Evolutionary conservation across 208 protist species (phyloP).

Genomic region (Leishmania tropica): DNA sequence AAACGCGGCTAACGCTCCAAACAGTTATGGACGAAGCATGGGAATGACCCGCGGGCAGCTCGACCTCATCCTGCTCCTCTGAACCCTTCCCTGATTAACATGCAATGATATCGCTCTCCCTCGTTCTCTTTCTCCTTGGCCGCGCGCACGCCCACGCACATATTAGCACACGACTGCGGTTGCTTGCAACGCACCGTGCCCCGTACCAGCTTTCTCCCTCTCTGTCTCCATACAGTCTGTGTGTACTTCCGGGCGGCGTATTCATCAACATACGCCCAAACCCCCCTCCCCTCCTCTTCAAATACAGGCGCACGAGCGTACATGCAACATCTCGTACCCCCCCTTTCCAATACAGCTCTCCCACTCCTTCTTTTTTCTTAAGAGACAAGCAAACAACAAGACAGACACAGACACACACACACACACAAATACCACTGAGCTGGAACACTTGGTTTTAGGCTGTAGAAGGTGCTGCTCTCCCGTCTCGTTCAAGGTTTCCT

Average conservation of each 20-base stretch:
- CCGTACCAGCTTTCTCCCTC: background rate
- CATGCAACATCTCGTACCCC: background rate
- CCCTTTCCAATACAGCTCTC: background rate
- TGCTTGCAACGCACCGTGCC: background rate
- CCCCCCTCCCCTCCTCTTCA: background rate
- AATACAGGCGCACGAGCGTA: background rate
- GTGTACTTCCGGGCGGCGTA: background rate
- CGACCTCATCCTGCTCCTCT: background rate
- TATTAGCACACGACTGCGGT: background rate
- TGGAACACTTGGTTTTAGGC: background rate
- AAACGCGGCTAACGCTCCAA: background rate
- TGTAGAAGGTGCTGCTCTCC: background rate
- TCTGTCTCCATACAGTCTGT: background rate
- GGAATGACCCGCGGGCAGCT: background rate
- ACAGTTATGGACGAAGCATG: background rate
- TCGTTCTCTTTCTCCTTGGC: background rate
- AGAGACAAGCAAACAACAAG: background rate
- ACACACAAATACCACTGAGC: background rate
- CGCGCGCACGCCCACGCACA: background rate
- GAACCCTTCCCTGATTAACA: background rate
- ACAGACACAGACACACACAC: too few species aligned
- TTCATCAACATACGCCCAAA: background rate
- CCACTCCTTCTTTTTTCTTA: background rate
- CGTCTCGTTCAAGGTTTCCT: background rate
- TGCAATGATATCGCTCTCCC: background rate